Percentiles rank a stretch among this genome's conserved stretches.
phyloP scores from a whole-genome alignment of 2,329 filamentous ascomycete species.

The Fusarium sp. region DNA sequence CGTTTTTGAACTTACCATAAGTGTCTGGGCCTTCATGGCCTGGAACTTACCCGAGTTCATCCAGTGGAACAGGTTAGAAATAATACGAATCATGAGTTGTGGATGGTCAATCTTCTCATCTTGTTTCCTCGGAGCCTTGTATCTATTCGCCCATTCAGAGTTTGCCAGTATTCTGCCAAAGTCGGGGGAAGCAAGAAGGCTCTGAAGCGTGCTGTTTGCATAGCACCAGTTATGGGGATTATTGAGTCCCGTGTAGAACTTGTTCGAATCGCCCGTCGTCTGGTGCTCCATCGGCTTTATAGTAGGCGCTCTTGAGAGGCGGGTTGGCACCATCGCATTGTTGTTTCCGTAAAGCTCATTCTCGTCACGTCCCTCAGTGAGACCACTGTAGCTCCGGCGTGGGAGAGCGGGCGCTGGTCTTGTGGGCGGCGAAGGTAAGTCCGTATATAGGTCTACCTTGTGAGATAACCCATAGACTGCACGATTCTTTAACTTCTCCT shows the following conservation, averaged over 20 bases:
- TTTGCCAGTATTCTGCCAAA: conserved; percentile 74
- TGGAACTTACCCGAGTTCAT: conserved; percentile 62
- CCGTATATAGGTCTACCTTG: conserved; percentile 56
- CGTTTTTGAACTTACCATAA: conserved; percentile 62
- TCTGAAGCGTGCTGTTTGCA: conserved; percentile 91
- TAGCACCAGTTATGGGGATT: conserved; percentile 91
- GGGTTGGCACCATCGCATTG: conserved; percentile 54
- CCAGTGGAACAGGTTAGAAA: conserved; percentile 70
- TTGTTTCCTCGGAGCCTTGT: conserved; percentile 75
- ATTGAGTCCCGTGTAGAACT: conserved; percentile 70
- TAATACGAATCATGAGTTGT: conserved; percentile 69
- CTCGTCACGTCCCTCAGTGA: conserved; percentile 58
- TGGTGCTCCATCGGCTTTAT: conserved; percentile 53
- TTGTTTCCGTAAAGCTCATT: conserved; percentile 53
- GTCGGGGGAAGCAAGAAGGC: conserved; percentile 77
- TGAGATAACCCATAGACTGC: conserved; percentile 47
- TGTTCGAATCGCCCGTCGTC: conserved; percentile 57
- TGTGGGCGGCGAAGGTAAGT: conserved; percentile 67
- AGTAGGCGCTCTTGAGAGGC: conserved; percentile 51
- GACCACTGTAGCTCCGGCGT: conserved; percentile 82
- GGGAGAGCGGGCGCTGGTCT: conserved; percentile 76
- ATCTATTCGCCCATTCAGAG: conserved; percentile 67
- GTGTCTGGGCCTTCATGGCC: conserved; percentile 64
- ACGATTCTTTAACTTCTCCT: conserved; percentile 37
- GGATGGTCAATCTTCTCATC: conserved; percentile 64